These are phyloP conservation scores for Puccinia hordei DNA, from an alignment of 1,284 basidiomycete species.

Conservation along the genomic window DNA sequence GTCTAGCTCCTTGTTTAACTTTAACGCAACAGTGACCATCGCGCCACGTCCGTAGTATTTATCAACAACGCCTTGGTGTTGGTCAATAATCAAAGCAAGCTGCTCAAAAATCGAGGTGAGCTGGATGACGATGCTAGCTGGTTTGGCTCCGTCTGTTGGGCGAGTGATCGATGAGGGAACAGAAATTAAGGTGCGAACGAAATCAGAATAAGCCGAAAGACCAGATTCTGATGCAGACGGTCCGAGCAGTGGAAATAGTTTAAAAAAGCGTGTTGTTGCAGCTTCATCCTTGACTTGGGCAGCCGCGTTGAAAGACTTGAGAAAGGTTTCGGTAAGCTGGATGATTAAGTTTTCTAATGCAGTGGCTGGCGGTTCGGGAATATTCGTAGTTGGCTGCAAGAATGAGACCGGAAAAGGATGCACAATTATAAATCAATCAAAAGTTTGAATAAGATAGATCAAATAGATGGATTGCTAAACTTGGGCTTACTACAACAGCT, in stretches of 20 bases:
- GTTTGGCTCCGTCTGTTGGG: conserved; percentile 76
- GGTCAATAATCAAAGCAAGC: conserved; percentile 91
- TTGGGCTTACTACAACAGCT: conserved; percentile 71
- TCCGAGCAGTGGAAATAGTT: conserved; percentile 90
- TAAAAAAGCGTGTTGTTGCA: conserved; percentile 90
- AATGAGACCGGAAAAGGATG: not conserved
- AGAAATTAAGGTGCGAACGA: conserved; percentile 85
- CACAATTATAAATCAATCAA: conserved; percentile 1
- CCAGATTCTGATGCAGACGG: conserved; percentile 80
- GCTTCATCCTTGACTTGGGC: conserved; percentile 77
- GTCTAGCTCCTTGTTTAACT: conserved; percentile 56
- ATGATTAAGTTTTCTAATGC: conserved; percentile 76
- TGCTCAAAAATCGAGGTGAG: conserved; percentile 90
- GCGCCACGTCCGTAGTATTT: conserved; percentile 76
- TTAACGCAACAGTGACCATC: conserved; percentile 62
- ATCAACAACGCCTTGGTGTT: conserved; percentile 95
- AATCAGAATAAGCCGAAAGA: conserved; percentile 86
- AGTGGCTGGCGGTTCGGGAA: conserved; percentile 79
- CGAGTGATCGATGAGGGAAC: conserved; percentile 34
- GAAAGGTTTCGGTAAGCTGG: conserved; percentile 76
- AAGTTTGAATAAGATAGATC: conserved; percentile 47
- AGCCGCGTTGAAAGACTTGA: conserved; percentile 74
- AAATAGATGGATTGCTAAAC: conserved; percentile 8
- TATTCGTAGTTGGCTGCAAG: conserved; percentile 79
- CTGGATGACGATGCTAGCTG: conserved; percentile 75